Evolutionary conservation across 1,284 basidiomycete species (phyloP), one percentile per base, ranked within the genome.

Genomic region (Pseudomicrostroma phylloplanum): DNA sequence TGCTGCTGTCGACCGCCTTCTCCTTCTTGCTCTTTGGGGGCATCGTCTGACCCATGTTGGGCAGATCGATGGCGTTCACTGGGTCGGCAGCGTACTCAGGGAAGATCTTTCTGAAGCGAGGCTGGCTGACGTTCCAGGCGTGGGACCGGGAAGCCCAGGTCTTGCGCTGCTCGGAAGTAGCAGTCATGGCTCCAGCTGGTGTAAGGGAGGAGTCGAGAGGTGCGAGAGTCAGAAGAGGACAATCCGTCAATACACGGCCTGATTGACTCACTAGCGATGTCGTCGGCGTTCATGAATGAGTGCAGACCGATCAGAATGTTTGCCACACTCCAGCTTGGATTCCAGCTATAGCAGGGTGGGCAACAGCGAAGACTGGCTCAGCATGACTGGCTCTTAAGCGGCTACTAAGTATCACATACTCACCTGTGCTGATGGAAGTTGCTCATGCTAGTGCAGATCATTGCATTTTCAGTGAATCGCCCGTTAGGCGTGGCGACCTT

Each of bases 401-500:
- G 30, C 30, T 4, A 9, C 30, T 9, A 36, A 9, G 4, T 9
- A 36, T 36, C 9, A 9, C 30, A 36, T 3, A 36, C 30, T 36
- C 30, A 36, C 30, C 30, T 36, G 30, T 36, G 30, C 0, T 91
- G 90, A 73, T 92, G 90, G 79, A 91, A 96, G 78, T 78, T 74
- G 60, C 71, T 73, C 72, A 77, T 77, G 30, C 72, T 74, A 23
- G 74, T 78, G 68, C 77, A 78, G 68, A 96, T 96, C 84, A 92
- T 93, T 81, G 88, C 88, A 82, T 93, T 90, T 30, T 90, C 88
- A 72, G 91, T 87, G 80, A 96, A 96, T 58, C 92, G 86, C 12
- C 92, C 92, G 15, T 90, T 92, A 0, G 92, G 92, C 21, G 92
- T 96, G 77, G 90, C 86, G 89, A 96, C 90, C 89, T 96, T 96